Base-by-base conservation (phyloP, 805 yeast species). In the Sungouiella blattae region DNA sequence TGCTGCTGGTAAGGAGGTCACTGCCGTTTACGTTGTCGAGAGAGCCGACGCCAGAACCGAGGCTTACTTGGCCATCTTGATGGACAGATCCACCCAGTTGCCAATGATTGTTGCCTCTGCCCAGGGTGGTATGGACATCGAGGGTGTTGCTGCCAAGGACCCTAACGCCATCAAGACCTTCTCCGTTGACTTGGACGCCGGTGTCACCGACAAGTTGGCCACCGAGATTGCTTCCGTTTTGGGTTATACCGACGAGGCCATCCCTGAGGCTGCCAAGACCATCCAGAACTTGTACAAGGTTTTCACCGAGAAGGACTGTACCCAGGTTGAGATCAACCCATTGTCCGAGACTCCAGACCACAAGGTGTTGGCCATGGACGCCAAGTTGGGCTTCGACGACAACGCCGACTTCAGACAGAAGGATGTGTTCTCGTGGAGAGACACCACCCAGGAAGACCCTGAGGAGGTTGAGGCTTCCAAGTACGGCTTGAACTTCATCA, bases 71-170 rank as follows among this genome's bases (percentile, higher is more conserved):
- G 95, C 97, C 44, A 87, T 93, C 51, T 75, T 93, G 52, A 78
- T 89, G 84, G 98, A 93, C 75, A 87, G 99, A 73, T 77, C 80
- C 51, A 77, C 83, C 49, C 95, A 89, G 69, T 72, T 77, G 50
- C 96, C 98, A 41, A 74, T 93, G 69, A 85, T 93, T 58, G 96
- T 93, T 47, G 96, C 96, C 33, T 88, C 97, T 22, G 73, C 94
- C 46, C 93, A 93, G 71, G 99, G 99, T 73, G 99, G 99, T 74
- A 89, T 93, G 95, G 96, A 93, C 71, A 93, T 93, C 58, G 99
- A 93, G 75, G 96, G 95, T 63, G 98, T 93, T 52, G 99, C 98
- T 43, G 82, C 81, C 50, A 79, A 75, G 53, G 82, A 78, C 64
- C 99, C 99, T 36, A 78, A 77, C 39, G 95, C 95, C 50, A 93